These are phyloP conservation scores for Betula pendula DNA, from an alignment of 306 rosid species.

Conservation along the genomic window DNA sequence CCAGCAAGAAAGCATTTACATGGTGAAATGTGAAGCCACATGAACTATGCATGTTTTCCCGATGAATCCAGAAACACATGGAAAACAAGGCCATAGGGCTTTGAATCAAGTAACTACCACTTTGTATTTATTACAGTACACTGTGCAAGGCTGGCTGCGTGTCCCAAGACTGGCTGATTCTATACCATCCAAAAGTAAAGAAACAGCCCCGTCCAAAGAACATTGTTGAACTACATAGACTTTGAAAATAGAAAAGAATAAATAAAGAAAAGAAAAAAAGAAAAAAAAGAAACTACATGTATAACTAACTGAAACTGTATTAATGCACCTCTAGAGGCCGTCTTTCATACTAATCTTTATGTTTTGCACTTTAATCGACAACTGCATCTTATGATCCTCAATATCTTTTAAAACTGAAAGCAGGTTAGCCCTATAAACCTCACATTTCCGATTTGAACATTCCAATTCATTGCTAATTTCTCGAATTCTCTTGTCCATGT, in stretches of 20 bases:
- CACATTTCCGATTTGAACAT: constrained; percentile 81
- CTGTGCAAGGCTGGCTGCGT: not conserved
- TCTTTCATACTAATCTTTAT: constrained; percentile 95
- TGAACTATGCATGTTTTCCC: not conserved
- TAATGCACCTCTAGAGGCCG: constrained; percentile 55
- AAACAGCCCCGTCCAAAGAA: constrained; percentile 15
- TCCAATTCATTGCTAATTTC: constrained; percentile 70
- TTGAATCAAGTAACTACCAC: not conserved
- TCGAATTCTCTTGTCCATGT: constrained; percentile 73
- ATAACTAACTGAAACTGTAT: constrained; percentile 34
- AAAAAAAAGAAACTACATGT: constrained; percentile 24
- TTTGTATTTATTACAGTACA: constrained; percentile 4
- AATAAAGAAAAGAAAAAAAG: not conserved
- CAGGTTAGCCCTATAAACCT: constrained; percentile 89
- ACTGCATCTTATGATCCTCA: constrained; percentile 90
- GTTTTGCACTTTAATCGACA: constrained; percentile 92
- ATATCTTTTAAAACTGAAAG: constrained; percentile 93
- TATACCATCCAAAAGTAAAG: constrained; percentile 20
- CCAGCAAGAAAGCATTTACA: not conserved
- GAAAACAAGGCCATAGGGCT: constrained; percentile 13
- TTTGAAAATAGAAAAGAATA: constrained; percentile 1
- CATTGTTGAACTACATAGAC: constrained; percentile 25
- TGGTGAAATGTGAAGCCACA: constrained; percentile 13
- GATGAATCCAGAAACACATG: not conserved
- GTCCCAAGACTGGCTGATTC: constrained; percentile 5